A percentile compares a stretch with the other conserved stretches of the same genome.
Evolutionary conservation across 1,139 yeast genomes (phyloP).

Genomic region (Yamadazyma atlantica): DNA sequence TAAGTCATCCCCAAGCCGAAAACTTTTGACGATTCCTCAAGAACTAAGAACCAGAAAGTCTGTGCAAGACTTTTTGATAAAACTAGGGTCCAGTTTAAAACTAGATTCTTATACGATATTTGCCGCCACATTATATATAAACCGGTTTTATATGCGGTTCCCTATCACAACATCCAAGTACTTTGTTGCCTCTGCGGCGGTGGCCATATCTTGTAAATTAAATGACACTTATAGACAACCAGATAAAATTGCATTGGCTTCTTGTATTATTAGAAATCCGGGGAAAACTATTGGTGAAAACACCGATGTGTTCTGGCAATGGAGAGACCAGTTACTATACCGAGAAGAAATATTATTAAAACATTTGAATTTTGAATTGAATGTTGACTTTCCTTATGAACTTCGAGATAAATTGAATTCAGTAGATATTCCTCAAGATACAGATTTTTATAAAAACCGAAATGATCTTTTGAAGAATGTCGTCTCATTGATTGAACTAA

Average conservation of each 20-base stretch:
- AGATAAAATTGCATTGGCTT: slow-evolving; percentile 42
- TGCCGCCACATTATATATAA: slow-evolving; percentile 43
- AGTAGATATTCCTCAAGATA: slow-evolving; percentile 4
- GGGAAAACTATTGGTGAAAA: slow-evolving; percentile 38
- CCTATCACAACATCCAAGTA: slow-evolving; percentile 48
- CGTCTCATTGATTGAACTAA: slow-evolving; percentile 37
- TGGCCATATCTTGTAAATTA: slow-evolving; percentile 44
- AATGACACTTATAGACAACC: slow-evolving; percentile 46
- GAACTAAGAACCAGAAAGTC: slow-evolving; percentile 41
- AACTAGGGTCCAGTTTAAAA: slow-evolving; percentile 37
- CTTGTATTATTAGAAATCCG: slow-evolving; percentile 36
- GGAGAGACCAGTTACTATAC: slow-evolving; percentile 47
- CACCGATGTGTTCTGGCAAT: slow-evolving; percentile 43
- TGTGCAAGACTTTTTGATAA: slow-evolving; percentile 40
- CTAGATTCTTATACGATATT: slow-evolving; percentile 45
- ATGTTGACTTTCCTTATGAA: slow-evolving; percentile 39
- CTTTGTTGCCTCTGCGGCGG: slow-evolving; percentile 47
- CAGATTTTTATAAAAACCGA: slow-evolving; percentile 22
- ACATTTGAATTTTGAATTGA: slow-evolving; percentile 41
- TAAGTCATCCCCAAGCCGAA: slow-evolving; percentile 31
- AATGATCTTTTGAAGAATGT: slow-evolving; percentile 35
- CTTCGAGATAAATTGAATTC: slow-evolving; percentile 26
- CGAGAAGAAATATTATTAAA: slow-evolving; percentile 45
- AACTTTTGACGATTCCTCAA: slow-evolving; percentile 27
- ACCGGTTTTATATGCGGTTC: slow-evolving; percentile 43